Base-by-base conservation (phyloP, 2,329 filamentous ascomycete genomes). In the Apiospora koreana region DNA sequence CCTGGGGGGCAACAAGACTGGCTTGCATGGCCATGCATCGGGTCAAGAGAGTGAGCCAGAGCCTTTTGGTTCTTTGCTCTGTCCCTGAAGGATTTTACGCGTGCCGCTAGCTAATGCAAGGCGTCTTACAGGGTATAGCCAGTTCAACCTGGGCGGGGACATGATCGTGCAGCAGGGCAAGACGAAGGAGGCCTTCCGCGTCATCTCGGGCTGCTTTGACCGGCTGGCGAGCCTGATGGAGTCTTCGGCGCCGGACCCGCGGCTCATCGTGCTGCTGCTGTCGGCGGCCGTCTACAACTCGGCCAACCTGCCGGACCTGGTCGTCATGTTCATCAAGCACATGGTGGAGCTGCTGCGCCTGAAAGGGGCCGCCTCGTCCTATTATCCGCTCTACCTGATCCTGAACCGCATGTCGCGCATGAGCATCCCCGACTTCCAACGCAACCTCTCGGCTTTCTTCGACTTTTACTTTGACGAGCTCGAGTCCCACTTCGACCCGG, bases 101-200 rank as follows among this genome's bases (percentile, higher is more conserved):
- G 25, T 54, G 25, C 16, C 16, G 25, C 50, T 54, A 31, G 50
- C 64, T 45, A 31, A 65, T 21, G n/a, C 58, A 28, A 18, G 18
- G 14, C 38, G 1, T 43, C 64, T 43, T 43, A 3, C 2, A 66
- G 64, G 38, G 38, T 66, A 66, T 14, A 23, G 38, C 7, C 64
- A 66, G 64, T 66, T 66, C 64, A 66, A 66, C 18, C n/a, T 66
- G 64, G 64, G 38, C 23, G 64, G 64, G n/a, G 64, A 66, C 64
- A 66, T 66, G 64, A 66, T 66, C 23, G 42, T 43, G 12, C 64
- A 66, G 42, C 42, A 66, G 38, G 64, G 64, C n/a, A 42, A 45
- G 42, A 66, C 64, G 1, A 66, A 66, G 18, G 64, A 66, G 14
- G 64, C 64, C 12, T 66, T 66, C 64, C 64, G 64, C 3, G 25